Conservation (phyloP, 1,139 yeast species). For the Taiozyma sp. region DNA sequence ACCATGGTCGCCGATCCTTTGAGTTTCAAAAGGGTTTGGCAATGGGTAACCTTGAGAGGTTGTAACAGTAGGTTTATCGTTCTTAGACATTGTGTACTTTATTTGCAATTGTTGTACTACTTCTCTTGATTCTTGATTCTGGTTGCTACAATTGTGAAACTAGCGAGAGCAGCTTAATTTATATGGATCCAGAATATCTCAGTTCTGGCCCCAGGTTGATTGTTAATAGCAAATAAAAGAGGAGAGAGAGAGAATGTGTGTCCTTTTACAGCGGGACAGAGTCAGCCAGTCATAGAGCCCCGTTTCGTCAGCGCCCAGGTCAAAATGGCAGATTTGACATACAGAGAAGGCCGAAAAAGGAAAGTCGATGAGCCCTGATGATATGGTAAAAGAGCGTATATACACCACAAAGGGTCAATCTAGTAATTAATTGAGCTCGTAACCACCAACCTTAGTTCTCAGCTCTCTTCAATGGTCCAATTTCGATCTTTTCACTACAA, state of each 20-base stretch:
- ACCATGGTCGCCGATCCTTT: constrained; percentile 55
- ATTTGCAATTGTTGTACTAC: background rate
- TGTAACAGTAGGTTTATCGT: constrained; percentile 30
- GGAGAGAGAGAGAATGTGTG: background rate
- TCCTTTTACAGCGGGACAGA: background rate
- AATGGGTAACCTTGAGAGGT: constrained; percentile 74
- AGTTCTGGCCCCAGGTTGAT: background rate
- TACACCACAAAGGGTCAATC: no score
- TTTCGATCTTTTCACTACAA: no score
- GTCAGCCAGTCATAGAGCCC: constrained; percentile 3
- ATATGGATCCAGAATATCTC: background rate
- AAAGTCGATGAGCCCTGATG: background rate
- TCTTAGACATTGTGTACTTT: constrained; percentile 5
- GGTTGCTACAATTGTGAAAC: no score
- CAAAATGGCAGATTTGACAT: background rate
- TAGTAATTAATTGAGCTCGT: background rate
- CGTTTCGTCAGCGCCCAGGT: constrained; percentile 7
- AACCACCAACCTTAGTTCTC: no score
- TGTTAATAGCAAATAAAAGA: background rate
- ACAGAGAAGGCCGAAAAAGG: background rate
- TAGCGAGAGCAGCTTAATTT: background rate
- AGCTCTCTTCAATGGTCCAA: no score
- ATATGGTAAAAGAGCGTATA: no score
- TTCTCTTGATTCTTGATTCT: no score
- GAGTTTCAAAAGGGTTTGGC: constrained; percentile 55